Base-by-base conservation (phyloP, 768 basidiomycete genomes). In the Tylopilus balloui region DNA sequence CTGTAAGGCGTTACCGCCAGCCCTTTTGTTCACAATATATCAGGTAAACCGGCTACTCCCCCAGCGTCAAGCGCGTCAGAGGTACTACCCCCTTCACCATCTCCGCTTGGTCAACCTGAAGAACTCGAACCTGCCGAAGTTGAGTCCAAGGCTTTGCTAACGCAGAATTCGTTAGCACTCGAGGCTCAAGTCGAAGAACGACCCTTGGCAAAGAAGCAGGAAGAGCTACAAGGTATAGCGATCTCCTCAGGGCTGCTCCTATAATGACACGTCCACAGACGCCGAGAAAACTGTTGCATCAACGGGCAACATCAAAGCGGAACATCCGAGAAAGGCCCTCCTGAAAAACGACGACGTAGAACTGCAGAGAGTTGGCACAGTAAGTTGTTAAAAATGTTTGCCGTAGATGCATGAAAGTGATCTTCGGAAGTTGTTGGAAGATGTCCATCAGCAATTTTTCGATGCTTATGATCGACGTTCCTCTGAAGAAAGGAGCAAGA, bases 261-360 rank as follows among this genome's bases (percentile, higher is more conserved):
- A 13, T 37, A 31, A 14, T 54, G 19, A 56, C 39, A 48, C 43
- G 12, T 46, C 37, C 20, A n/a, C 48, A 48, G 55, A 52, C 25
- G 46, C 46, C 8, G 56, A 49, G 23, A 61, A 31, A 32, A 28
- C 53, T 31, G 38, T 61, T 27, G 42, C 58, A 14, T 53, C 52
- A 24, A 51, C 60, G 15, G 59, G 56, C 54, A 71, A 52, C 3
- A 34, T 50, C 23, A 56, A 71, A 42, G 64, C 66, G 4, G 78
- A 80, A 48, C 79, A 78, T 21, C 71, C 71, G 15, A 78, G 78
- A 49, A 90, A 86, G 63, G 88, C 92, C 0, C 66, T 97, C 27
- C 69, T 98, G 42, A 93, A 86, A 69, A 89, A 92, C 51, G 82
- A 94, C 53, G 95, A 98, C 63, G 62, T 66, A 21, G 95, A 99